These are phyloP conservation scores for Cladophialophora yegresii DNA, from an alignment of 2,329 filamentous ascomycete genomes.

Conservation along the genomic window DNA sequence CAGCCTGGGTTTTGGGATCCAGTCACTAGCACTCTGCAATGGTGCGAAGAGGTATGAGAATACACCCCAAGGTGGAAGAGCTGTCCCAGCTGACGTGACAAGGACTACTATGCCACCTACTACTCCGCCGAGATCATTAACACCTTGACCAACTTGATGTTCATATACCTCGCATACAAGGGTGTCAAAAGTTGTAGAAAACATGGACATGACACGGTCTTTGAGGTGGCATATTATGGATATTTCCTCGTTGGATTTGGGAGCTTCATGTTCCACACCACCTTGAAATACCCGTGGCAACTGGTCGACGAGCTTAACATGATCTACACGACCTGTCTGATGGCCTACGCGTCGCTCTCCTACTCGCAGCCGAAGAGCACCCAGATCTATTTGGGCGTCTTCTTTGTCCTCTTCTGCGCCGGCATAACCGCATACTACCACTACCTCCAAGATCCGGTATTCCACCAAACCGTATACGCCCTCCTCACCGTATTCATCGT, in stretches of 20 bases:
- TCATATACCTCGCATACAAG: conserved; percentile 74
- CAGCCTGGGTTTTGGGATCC: conserved; percentile 66
- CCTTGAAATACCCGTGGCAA: conserved; percentile 70
- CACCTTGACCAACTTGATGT: conserved; percentile 78
- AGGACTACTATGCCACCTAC: conserved; percentile 74
- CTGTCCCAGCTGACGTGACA: conserved; percentile 8
- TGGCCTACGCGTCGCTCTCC: conserved; percentile 73
- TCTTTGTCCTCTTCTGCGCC: conserved; percentile 57
- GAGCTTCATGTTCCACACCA: conserved; percentile 65
- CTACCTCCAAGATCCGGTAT: conserved; percentile 75
- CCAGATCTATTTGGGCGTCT: conserved; percentile 58
- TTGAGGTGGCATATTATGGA: conserved; percentile 66
- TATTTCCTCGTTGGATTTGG: conserved; percentile 64
- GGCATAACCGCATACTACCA: conserved; percentile 82
- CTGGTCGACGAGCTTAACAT: conserved; percentile 70
- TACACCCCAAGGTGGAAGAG: neutral
- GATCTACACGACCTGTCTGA: conserved; percentile 71
- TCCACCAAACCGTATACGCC: conserved; percentile 80
- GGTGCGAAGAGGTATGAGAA: conserved; percentile 70
- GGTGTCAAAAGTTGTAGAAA: conserved; percentile 72
- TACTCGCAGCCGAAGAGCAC: conserved; percentile 61
- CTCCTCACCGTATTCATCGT: conserved; percentile 70
- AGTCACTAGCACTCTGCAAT: conserved; percentile 72
- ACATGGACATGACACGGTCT: conserved; percentile 74
- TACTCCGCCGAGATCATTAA: conserved; percentile 79